Percentiles rank a stretch among this genome's conserved stretches.
These are phyloP conservation scores for Mycena polygramma DNA, from an alignment of 768 basidiomycete genomes.

Conservation along the genomic window DNA sequence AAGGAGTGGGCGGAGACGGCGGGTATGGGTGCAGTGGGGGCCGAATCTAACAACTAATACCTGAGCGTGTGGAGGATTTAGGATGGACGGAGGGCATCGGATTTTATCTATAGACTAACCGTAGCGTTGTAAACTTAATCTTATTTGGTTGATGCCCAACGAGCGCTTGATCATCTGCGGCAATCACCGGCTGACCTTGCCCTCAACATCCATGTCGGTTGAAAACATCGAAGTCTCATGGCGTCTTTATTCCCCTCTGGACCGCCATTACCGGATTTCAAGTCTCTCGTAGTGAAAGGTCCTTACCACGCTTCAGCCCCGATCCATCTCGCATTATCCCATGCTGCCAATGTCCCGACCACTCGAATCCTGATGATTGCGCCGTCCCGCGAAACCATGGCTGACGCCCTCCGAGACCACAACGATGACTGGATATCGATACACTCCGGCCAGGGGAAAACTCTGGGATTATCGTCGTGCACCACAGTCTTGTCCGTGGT, in stretches of 20 bases:
- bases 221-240: conserved; percentile 37
- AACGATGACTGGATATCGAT: conserved; percentile 69
- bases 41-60: conserved; percentile 7
- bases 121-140: background rate
- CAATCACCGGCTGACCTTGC: background rate
- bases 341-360: conserved; percentile 48
- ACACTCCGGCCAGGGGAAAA: conserved; percentile 54
- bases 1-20: conserved; percentile 82
- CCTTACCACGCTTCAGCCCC: conserved; percentile 77
- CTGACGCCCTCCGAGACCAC: conserved; percentile 56
- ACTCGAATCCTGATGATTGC: conserved; percentile 63
- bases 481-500: conserved; percentile 69
- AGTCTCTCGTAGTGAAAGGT: conserved; percentile 73
- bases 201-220: background rate
- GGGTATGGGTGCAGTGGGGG: conserved; percentile 43
- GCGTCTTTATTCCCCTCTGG: conserved; percentile 58
- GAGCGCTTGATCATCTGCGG: background rate
- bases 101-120: background rate
- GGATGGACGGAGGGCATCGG: background rate
- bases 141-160: background rate
- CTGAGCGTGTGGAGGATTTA: background rate
- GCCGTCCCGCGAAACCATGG: conserved; percentile 62
- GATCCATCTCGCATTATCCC: conserved; percentile 73
- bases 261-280: conserved; percentile 67
- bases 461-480: conserved; percentile 53